Conservation (phyloP, 2,329 filamentous ascomycete genomes). For the Ophiocordyceps polyrhachis-furcata region DNA sequence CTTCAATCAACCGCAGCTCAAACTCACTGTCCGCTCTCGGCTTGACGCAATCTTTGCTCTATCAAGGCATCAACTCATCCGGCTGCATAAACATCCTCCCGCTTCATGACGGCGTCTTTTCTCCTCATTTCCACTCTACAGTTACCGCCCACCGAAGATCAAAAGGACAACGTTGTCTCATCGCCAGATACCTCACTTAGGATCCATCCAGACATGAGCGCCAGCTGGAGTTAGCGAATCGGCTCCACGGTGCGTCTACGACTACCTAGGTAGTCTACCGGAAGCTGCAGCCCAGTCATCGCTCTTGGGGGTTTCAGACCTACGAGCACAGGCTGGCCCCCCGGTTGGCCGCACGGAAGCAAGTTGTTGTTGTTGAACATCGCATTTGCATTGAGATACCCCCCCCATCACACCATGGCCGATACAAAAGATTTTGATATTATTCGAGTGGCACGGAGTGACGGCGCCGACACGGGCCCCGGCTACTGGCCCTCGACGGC, state of each 20-base stretch:
- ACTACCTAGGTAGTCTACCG: background rate
- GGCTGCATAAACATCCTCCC: background rate
- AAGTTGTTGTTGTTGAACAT: background rate
- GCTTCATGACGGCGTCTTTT: background rate
- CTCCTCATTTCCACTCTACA: background rate
- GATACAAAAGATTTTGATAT: slow-evolving; percentile 22
- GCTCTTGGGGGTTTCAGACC: no score
- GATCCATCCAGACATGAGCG: background rate
- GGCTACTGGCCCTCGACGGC: slow-evolving; percentile 22
- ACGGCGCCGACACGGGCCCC: slow-evolving; percentile 24
- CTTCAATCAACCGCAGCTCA: background rate
- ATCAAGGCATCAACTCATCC: background rate
- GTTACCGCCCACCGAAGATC: background rate
- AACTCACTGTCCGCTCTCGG: background rate
- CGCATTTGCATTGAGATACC: background rate
- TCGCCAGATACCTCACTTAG: background rate
- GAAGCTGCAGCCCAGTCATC: background rate
- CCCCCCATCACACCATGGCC: slow-evolving; percentile 8
- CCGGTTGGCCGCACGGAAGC: background rate
- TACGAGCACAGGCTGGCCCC: background rate
- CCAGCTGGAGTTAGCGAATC: background rate
- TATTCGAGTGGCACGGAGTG: slow-evolving; percentile 23
- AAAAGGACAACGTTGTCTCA: background rate
- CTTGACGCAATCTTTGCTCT: background rate
- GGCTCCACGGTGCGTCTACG: background rate